Evolutionary conservation across 768 basidiomycete species (phyloP).

Genomic region (Hortiboletus campestris): DNA sequence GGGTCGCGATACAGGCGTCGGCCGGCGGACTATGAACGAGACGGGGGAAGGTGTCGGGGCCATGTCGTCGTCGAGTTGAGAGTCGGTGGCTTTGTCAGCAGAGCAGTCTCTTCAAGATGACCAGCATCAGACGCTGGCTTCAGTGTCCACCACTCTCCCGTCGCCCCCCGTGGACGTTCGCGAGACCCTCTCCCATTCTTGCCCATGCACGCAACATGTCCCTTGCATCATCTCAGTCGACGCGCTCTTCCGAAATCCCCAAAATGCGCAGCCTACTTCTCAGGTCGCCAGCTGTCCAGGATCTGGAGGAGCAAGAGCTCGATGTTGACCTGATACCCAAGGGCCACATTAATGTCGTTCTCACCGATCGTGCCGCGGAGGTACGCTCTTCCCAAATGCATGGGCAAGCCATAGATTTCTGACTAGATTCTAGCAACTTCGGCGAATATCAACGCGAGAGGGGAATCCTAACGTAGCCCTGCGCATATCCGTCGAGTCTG

Average conservation of each 20-base stretch:
- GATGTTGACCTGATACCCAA: slow-evolving; percentile 58
- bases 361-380: slow-evolving; percentile 77
- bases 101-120: not conserved
- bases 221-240: slow-evolving; percentile 20
- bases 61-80: slow-evolving; percentile 12
- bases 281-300: slow-evolving; percentile 48
- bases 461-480: slow-evolving; percentile 65
- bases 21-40: slow-evolving; percentile 84
- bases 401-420: not conserved
- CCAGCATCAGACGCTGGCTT: not conserved
- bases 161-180: too few species aligned
- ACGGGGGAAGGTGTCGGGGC: slow-evolving; percentile 43
- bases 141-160: too few species aligned
- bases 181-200: not conserved
- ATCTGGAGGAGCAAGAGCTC: slow-evolving; percentile 59
- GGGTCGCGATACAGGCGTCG: slow-evolving; percentile 64
- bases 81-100: slow-evolving; percentile 7
- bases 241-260: slow-evolving; percentile 40
- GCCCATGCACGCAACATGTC: slow-evolving; percentile 2
- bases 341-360: slow-evolving; percentile 51
- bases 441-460: slow-evolving; percentile 58
- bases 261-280: slow-evolving; percentile 49
- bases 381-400: slow-evolving; percentile 34
- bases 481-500: slow-evolving; percentile 84
- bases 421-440: slow-evolving; percentile 63